Conservation (phyloP, 495 filamentous ascomycete species). For the Tricharina praecox region DNA sequence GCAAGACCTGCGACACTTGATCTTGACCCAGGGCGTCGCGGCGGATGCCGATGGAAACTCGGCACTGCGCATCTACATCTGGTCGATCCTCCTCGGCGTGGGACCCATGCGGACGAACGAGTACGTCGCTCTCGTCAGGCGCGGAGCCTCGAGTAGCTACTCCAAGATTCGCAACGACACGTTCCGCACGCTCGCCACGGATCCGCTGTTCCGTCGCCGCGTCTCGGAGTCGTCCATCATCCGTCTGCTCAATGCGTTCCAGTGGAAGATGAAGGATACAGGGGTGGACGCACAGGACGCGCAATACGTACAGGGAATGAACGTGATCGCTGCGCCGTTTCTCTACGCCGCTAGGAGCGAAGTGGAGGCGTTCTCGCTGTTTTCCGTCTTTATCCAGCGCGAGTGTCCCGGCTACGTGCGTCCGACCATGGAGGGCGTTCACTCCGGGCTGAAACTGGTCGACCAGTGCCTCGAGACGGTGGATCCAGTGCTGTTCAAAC, state of each 20-base stretch:
- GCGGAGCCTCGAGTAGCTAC: constrained; percentile 83
- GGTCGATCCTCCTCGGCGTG: constrained; percentile 78
- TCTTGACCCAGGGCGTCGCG: constrained; percentile 23
- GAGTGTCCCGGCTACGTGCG: constrained; percentile 91
- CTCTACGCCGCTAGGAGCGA: constrained; percentile 89
- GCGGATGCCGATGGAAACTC: constrained; percentile 38
- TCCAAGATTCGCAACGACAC: constrained; percentile 97
- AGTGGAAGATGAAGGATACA: constrained; percentile 79
- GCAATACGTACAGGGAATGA: constrained; percentile 93
- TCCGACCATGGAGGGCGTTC: constrained; percentile 93
- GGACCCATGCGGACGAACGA: constrained; percentile 65
- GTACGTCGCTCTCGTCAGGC: constrained; percentile 80
- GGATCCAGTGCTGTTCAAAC: constrained; percentile 67
- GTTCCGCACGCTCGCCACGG: constrained; percentile 86
- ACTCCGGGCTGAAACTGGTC: constrained; percentile 75
- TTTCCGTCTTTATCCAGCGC: constrained; percentile 69
- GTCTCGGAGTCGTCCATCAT: constrained; percentile 92
- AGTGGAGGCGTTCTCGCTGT: constrained; percentile 81
- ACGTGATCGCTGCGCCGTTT: constrained; percentile 95
- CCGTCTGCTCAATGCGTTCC: constrained; percentile 86
- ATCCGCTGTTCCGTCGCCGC: constrained; percentile 84
- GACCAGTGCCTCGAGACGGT: constrained; percentile 80
- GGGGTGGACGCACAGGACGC: constrained; percentile 36
- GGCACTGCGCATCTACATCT: constrained; percentile 83
- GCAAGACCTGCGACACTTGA: constrained; percentile 22